These are phyloP conservation scores for Yamadazyma takamatsuzukensis DNA, from an alignment of 805 yeast genomes.

Conservation along the genomic window DNA sequence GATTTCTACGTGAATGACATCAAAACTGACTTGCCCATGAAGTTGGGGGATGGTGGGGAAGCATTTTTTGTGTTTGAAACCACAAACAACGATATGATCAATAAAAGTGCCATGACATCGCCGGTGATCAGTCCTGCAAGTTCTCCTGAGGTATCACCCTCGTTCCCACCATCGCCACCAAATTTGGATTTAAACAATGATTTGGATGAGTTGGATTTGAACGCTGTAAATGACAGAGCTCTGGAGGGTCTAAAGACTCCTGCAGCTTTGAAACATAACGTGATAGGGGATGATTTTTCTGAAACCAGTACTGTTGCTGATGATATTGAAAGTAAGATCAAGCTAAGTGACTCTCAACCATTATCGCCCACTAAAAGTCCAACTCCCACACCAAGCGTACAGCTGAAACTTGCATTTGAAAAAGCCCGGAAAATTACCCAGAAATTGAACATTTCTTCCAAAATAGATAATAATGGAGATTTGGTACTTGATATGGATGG, in stretches of 20 bases:
- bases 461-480: constrained; percentile 85
- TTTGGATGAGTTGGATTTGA: constrained; percentile 36
- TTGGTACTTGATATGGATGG: constrained; percentile 92
- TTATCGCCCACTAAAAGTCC: constrained; percentile 14
- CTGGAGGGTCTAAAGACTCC: neutral
- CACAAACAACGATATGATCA: constrained; percentile 57
- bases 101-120: constrained; percentile 75
- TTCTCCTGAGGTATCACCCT: constrained; percentile 52
- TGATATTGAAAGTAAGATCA: constrained; percentile 30
- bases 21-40: constrained; percentile 86
- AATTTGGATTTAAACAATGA: constrained; percentile 16
- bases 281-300: no score
- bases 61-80: constrained; percentile 96
- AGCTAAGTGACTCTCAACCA: constrained; percentile 16
- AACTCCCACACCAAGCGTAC: constrained; percentile 20
- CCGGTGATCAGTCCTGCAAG: constrained; percentile 71
- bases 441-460: constrained; percentile 80
- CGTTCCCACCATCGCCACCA: constrained; percentile 15
- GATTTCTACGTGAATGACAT: constrained; percentile 83
- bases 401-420: constrained; percentile 46
- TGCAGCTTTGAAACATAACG: neutral
- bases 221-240: constrained; percentile 9
- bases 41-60: constrained; percentile 95
- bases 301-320: constrained; percentile 9
- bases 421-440: constrained; percentile 62